phyloP scores from a whole-genome alignment of 257 asterid species.

The Solanum appendiculatum region DNA sequence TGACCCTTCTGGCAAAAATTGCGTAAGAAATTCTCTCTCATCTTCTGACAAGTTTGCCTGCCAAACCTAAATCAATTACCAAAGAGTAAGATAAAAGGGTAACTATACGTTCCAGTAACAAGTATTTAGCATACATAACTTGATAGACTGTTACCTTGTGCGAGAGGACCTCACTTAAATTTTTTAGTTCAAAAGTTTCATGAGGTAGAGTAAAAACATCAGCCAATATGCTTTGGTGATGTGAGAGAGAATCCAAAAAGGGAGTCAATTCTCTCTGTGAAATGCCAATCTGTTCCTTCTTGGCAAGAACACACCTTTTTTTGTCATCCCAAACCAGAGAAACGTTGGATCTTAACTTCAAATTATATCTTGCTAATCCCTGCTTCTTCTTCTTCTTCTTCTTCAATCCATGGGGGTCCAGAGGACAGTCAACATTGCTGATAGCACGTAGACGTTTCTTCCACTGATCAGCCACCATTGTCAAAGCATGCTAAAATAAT shows the following conservation, averaged over 20 bases:
- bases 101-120: not conserved
- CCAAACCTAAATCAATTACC: conserved; percentile 69
- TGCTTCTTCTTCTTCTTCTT: conserved; percentile 63
- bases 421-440: conserved; percentile 42
- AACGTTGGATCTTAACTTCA: conserved; percentile 47
- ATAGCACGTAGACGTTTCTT: conserved; percentile 53
- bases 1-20: conserved; percentile 55
- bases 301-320: conserved; percentile 67
- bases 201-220: conserved; percentile 69
- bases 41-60: conserved; percentile 50
- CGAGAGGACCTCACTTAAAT: conserved; percentile 53
- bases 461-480: conserved; percentile 75
- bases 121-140: not conserved
- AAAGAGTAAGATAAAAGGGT: not conserved
- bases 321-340: conserved; percentile 79
- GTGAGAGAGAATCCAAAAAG: conserved; percentile 36
- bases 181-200: conserved; percentile 56
- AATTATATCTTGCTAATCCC: conserved; percentile 25
- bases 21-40: conserved; percentile 53
- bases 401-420: conserved; percentile 41
- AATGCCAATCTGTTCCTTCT: conserved; percentile 81
- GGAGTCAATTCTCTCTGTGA: conserved; percentile 55
- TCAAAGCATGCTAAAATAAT: conserved; percentile 14
- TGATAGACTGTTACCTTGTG: conserved; percentile 43
- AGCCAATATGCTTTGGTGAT: conserved; percentile 39